Conservation (phyloP, 148 eudicot species). For the Diospyros lotus region DNA sequence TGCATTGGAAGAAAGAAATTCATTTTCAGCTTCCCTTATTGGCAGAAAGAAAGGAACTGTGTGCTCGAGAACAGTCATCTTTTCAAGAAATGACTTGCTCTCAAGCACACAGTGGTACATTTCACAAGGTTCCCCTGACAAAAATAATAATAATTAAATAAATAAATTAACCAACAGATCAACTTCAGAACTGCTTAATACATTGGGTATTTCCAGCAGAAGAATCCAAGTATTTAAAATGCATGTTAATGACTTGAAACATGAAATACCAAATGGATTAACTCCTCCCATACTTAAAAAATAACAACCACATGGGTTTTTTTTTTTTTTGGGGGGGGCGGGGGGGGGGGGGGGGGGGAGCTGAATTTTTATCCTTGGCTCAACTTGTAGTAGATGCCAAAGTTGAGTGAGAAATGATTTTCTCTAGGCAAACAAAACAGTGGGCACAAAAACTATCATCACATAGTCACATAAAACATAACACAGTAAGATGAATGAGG, state of each 20-base stretch:
- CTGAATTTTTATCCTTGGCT: no score
- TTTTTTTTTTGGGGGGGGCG: no score
- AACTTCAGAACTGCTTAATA: background rate
- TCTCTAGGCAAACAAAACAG: no score
- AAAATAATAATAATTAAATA: background rate
- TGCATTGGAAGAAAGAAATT: conserved; percentile 91
- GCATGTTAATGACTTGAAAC: background rate
- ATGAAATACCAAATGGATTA: background rate
- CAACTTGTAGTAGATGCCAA: no score
- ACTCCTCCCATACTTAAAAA: background rate
- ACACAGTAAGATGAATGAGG: no score
- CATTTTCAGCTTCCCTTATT: conserved; percentile 86
- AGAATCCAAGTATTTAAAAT: background rate
- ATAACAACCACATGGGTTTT: no score
- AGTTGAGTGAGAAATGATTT: no score
- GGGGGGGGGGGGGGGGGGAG: no score
- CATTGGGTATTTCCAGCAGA: background rate
- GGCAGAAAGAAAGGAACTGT: conserved; percentile 97
- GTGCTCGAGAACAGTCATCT: conserved; percentile 96
- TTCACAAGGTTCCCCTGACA: conserved; percentile 90
- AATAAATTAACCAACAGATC: conserved; percentile 11
- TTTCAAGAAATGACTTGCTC: conserved; percentile 97
- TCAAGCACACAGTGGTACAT: conserved; percentile 85
- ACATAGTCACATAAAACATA: no score
- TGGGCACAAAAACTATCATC: no score